phyloP scores from a whole-genome alignment of 2,329 filamentous ascomycete genomes.

The Lachnellula cervina region DNA sequence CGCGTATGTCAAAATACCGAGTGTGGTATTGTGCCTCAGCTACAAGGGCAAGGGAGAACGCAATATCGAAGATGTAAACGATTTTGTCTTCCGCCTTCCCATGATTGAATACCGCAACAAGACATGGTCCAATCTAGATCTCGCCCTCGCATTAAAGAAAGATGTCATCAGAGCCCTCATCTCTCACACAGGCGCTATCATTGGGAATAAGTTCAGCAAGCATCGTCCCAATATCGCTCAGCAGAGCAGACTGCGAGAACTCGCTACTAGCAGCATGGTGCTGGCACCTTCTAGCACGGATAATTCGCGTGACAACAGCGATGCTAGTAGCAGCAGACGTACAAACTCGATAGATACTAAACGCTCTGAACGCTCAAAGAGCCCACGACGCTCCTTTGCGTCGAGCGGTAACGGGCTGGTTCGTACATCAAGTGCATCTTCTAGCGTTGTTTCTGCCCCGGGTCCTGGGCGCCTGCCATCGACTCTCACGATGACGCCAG shows the following conservation, averaged over 20 bases:
- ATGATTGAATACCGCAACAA: constrained; percentile 97
- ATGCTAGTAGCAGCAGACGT: constrained; percentile 25
- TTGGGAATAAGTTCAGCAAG: constrained; percentile 93
- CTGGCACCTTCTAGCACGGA: constrained; percentile 28
- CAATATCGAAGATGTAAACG: constrained; percentile 93
- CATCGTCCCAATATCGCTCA: constrained; percentile 78
- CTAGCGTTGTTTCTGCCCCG: constrained; percentile 23
- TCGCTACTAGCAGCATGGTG: constrained; percentile 60
- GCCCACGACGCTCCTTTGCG: constrained; percentile 28
- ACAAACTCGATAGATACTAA: constrained; percentile 22
- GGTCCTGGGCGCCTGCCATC: constrained; percentile 12
- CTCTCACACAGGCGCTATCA: constrained; percentile 90
- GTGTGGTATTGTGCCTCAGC: constrained; percentile 89
- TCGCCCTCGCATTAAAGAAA: constrained; percentile 88
- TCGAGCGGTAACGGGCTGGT: constrained; percentile 22
- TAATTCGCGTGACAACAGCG: constrained; percentile 29
- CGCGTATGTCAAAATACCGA: constrained; percentile 89
- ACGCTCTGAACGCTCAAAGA: constrained; percentile 26
- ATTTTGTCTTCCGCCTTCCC: constrained; percentile 94
- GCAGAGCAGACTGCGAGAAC: constrained; percentile 72
- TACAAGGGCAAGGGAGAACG: constrained; percentile 96
- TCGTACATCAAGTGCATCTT: constrained; percentile 25
- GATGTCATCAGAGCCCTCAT: constrained; percentile 92
- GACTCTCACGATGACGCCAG: constrained; percentile 27
- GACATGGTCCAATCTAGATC: constrained; percentile 96